These are phyloP conservation scores for Oenanthe sinensis DNA, from an alignment of 129 eudicot genomes.

Conservation along the genomic window DNA sequence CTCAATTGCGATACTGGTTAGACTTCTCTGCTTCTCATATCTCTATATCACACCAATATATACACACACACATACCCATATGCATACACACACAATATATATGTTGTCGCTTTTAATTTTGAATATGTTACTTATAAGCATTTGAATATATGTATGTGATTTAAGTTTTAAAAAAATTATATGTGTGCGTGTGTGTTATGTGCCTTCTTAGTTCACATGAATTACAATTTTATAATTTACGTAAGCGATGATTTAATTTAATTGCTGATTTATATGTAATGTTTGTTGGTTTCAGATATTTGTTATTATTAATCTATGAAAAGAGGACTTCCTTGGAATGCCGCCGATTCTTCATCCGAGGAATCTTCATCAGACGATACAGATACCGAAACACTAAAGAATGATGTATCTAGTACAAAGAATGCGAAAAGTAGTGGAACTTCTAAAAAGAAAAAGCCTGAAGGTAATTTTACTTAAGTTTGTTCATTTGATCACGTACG, in stretches of 20 bases:
- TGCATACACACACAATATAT: too few species aligned
- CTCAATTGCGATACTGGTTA: neutral
- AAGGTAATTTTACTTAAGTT: constrained; percentile 29
- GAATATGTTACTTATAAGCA: neutral
- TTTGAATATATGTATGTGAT: neutral
- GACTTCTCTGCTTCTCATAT: neutral
- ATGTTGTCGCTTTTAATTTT: too few species aligned
- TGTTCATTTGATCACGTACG: neutral
- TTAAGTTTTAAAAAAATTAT: neutral
- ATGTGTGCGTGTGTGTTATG: neutral
- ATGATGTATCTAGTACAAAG: constrained; percentile 31
- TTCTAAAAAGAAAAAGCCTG: constrained; percentile 34
- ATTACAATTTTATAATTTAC: neutral
- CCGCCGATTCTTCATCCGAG: constrained; percentile 44
- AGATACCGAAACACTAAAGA: constrained; percentile 45
- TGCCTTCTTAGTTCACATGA: neutral
- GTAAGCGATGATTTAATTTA: neutral
- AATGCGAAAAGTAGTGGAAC: constrained; percentile 15
- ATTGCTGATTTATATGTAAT: neutral
- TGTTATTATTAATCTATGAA: constrained; percentile 33
- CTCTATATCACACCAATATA: neutral
- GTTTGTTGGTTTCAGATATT: neutral
- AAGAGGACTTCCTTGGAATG: constrained; percentile 57
- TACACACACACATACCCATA: too few species aligned
- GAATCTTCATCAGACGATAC: constrained; percentile 44